Evolutionary conservation across 192 early-diverging fungal species (phyloP), one percentile per base, ranked within the genome.

Genomic region (Mortierella antarctica): DNA sequence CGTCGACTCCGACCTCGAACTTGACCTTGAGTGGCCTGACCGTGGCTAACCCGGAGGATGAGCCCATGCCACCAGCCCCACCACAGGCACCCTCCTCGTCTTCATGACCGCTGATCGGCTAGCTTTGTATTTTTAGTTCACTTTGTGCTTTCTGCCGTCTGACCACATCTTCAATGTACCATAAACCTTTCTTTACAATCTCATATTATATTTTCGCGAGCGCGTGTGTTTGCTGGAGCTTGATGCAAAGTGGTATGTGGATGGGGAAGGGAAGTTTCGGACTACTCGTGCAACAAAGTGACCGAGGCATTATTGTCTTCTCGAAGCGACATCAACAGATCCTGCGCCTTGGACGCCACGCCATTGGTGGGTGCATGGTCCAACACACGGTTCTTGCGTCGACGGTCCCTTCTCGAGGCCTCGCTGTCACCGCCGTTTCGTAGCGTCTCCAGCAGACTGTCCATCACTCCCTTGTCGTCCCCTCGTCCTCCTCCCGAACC

Each of bases 381-480:
- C 4, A 67, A 46, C 1, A 20, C 67, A 2, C 77, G 70, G 23
- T 49, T 57, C 70, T 63, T 80, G n/a, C 77, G 77, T 0, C 77
- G 69, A 41, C 77, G 51, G 40, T 80, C 77, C 2, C 77, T 63
- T 39, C 77, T 62, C 31, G 65, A 68, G 11, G 77, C 58, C 40
- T 80, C 77, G 47, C 48, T 80, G 7, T 93, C 92, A 4, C 89
- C 90, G 17, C 90, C 92, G 41, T 89, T 88, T 70, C 91, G 84
- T 39, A 95, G 85, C 44, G 89, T 92, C 63, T 95, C 92, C 31
- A 95, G 83, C 55, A 95, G 62, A 69, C 91, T 91, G 57, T 95
- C 93, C 82, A 95, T 92, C 45, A 93, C 86, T 39, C 92, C 89
- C 73, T 95, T 93, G 57, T 93, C 91, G 15, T 85, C 88, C 3